Evolutionary conservation across 2,329 filamentous ascomycete genomes (phyloP).

Genomic region (Sclerotinia spermophila): DNA sequence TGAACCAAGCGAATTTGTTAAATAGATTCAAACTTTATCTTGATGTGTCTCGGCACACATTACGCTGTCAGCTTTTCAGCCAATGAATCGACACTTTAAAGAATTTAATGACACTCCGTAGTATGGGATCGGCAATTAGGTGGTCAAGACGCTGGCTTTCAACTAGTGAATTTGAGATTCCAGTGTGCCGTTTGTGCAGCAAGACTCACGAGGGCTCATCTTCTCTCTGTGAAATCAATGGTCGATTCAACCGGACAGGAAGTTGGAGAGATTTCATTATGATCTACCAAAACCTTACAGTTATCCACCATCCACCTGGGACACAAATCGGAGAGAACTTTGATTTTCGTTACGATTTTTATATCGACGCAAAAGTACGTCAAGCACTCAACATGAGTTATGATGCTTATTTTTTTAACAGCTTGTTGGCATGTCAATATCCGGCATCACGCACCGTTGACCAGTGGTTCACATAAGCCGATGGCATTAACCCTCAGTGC

Average conservation of each 20-base stretch:
- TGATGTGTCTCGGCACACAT: constrained; percentile 16
- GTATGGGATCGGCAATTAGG: background rate
- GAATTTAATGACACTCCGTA: constrained; percentile 8
- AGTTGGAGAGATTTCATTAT: background rate
- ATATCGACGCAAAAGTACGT: constrained; percentile 8
- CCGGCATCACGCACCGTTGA: background rate
- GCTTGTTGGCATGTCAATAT: background rate
- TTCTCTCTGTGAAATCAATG: constrained; percentile 1
- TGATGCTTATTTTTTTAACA: constrained; percentile 20
- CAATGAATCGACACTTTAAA: background rate
- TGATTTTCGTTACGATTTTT: constrained; percentile 12
- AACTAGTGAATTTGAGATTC: constrained; percentile 16
- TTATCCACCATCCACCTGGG: background rate
- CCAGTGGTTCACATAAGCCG: background rate
- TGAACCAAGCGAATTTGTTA: background rate
- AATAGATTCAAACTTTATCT: background rate
- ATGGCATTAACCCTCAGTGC: constrained; percentile 11
- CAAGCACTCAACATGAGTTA: constrained; percentile 21
- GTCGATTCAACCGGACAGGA: constrained; percentile 1
- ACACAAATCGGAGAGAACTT: background rate
- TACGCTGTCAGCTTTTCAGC: constrained; percentile 15
- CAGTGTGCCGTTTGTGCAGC: constrained; percentile 14
- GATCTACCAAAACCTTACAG: constrained; percentile 11
- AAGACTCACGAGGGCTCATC: constrained; percentile 1
- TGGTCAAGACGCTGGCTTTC: constrained; percentile 1